Base-by-base conservation (phyloP, 306 rosid species). In the Bauhinia variegata region DNA sequence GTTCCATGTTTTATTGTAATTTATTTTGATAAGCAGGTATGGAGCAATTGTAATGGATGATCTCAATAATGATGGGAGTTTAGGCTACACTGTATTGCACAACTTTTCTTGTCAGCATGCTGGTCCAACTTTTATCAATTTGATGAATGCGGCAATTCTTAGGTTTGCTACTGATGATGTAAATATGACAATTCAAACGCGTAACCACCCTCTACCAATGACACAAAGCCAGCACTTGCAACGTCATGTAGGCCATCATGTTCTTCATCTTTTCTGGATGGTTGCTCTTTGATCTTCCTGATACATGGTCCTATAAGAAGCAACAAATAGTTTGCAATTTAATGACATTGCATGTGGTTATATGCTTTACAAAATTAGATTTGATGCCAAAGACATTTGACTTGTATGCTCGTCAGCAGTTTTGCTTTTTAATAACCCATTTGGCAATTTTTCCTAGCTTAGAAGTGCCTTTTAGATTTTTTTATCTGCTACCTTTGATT, bases 1-100 rank as follows among this genome's bases (percentile, higher is more conserved):
- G 19, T 72, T 34, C 11, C 50, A 42, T 55, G 34, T 10, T 66
- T 68, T 39, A 51, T 18, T 79, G 52, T 61, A 42, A 49, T 58
- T 42, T 54, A 34, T 76, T 64, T 31, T 60, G 65, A 71, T 59
- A 61, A 76, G 66, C 74, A 93, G 98, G 88, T 93, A 93, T 78
- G 98, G 97, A 65, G 97, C 98, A 31, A 75, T 93, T 74, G 78
- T 93, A 71, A 88, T 93, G 96, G 96, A 89, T 70, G 89, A 84
- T 62, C 89, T 57, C 81, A 75, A 77, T 60, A 72, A 53, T 53
- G 98, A 93, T 83, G 97, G 96, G 66, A 88, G 95, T 73, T 63
- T 93, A 75, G 95, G 97, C 77, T 93, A 93, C 87, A 87, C 98
- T 51, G 91, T 89, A 59, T 83, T 93, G 23, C 98, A 93, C 78